phyloP scores from a whole-genome alignment of 2,329 filamentous ascomycete genomes.

The Aureobasidium sp. region DNA sequence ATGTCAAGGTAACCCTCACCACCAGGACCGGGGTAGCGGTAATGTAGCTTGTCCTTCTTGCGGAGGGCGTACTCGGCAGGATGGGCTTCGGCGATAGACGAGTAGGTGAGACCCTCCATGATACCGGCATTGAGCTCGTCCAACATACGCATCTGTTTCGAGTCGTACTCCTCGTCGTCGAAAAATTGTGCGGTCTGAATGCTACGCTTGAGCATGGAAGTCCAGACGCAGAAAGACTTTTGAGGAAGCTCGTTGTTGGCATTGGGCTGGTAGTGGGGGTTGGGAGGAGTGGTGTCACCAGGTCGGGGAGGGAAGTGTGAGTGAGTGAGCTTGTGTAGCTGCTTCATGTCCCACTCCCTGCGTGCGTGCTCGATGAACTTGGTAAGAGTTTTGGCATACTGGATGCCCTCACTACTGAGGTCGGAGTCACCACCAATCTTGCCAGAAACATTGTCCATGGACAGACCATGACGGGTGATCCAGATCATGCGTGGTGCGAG shows the following conservation, averaged over 20 bases:
- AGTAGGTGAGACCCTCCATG: constrained; percentile 93
- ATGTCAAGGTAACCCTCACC: constrained; percentile 96
- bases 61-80: constrained; percentile 76
- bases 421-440: constrained; percentile 88
- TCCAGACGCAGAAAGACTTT: constrained; percentile 82
- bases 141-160: constrained; percentile 96
- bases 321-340: constrained; percentile 66
- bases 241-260: constrained; percentile 26
- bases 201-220: constrained; percentile 87
- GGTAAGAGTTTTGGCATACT: constrained; percentile 71
- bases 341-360: constrained; percentile 71
- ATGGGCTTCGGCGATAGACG: constrained; percentile 72
- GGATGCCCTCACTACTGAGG: constrained; percentile 69
- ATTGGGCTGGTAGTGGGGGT: constrained; percentile 66
- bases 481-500: constrained; percentile 91
- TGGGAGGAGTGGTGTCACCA: constrained; percentile 88
- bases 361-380: constrained; percentile 77
- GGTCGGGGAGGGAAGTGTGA: constrained; percentile 82
- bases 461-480: constrained; percentile 94
- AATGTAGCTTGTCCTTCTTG: constrained; percentile 79
- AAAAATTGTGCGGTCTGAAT: constrained; percentile 85
- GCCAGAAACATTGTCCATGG: constrained; percentile 73
- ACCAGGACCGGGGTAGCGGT: constrained; percentile 73
- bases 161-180: constrained; percentile 90
- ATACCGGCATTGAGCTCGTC: constrained; percentile 90